Percentiles rank a stretch among this genome's conserved stretches.
phyloP scores from a whole-genome alignment of 192 early-diverging fungal genomes.

The Entophlyctis luteolus region DNA sequence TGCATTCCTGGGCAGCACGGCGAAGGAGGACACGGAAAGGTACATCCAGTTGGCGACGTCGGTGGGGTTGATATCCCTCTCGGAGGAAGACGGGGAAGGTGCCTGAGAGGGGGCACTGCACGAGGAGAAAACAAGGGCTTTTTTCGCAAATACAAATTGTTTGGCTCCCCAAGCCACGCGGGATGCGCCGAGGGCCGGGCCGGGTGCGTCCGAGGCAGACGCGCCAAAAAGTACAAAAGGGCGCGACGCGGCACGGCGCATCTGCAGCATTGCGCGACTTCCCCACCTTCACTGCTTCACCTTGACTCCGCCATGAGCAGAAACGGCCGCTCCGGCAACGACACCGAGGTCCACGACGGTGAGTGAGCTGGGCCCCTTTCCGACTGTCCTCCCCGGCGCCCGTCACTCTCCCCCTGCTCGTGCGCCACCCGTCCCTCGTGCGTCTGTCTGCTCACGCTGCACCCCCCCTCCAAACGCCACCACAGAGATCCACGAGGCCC shows the following conservation, averaged over 20 bases:
- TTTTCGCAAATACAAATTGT: no score
- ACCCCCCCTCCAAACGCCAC: no score
- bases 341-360: not conserved
- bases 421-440: no score
- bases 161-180: not conserved
- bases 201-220: not conserved
- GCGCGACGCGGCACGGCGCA: no score
- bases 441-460: no score
- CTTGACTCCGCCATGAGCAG: no score
- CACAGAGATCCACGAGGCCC: constrained; percentile 61
- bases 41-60: constrained; percentile 70
- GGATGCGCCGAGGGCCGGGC: not conserved
- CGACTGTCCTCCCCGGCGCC: no score
- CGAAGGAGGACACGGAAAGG: constrained; percentile 69
- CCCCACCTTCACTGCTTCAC: no score
- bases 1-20: constrained; percentile 65
- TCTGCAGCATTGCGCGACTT: no score
- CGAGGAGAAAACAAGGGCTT: not conserved
- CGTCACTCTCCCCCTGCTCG: no score
- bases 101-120: not conserved
- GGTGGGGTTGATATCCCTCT: constrained; percentile 61
- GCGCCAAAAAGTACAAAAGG: no score
- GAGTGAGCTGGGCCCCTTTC: no score
- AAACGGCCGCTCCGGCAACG: not conserved
- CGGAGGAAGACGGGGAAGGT: constrained; percentile 30